These are phyloP conservation scores for Lipomyces orientalis DNA, from an alignment of 805 yeast species.

Conservation along the genomic window DNA sequence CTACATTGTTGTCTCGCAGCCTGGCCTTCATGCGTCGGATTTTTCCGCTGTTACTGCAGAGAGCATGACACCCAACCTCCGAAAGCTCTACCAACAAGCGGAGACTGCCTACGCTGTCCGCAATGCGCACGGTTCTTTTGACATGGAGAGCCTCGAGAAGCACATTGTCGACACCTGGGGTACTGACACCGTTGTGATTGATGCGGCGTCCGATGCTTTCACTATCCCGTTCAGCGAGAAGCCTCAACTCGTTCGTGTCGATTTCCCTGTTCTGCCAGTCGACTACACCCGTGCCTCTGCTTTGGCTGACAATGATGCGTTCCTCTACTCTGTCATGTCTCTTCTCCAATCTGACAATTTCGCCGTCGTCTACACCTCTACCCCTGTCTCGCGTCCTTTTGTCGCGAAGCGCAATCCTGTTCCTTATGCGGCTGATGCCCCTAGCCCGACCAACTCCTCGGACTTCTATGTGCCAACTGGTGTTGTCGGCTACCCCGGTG, in stretches of 20 bases:
- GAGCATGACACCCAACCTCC: slow-evolving; percentile 37
- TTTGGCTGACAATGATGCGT: slow-evolving; percentile 40
- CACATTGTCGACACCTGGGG: slow-evolving; percentile 57
- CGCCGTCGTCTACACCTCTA: slow-evolving; percentile 45
- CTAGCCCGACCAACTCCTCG: slow-evolving; percentile 19
- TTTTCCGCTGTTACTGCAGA: slow-evolving; percentile 32
- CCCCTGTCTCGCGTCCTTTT: slow-evolving; percentile 40
- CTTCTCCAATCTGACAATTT: slow-evolving; percentile 45
- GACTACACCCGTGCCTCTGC: slow-evolving; percentile 36
- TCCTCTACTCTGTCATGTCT: slow-evolving; percentile 43
- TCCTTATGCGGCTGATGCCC: slow-evolving; percentile 14
- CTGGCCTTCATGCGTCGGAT: slow-evolving; percentile 42
- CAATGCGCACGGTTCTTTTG: slow-evolving; percentile 42
- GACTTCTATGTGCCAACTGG: slow-evolving; percentile 29
- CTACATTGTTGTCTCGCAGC: slow-evolving; percentile 52
- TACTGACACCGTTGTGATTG: slow-evolving; percentile 53
- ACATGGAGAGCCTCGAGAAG: slow-evolving; percentile 52
- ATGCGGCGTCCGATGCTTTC: slow-evolving; percentile 50
- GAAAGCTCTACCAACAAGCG: slow-evolving; percentile 34
- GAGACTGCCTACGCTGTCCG: slow-evolving; percentile 37
- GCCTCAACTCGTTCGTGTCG: slow-evolving; percentile 65
- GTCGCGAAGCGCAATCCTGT: slow-evolving; percentile 30
- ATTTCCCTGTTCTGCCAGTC: slow-evolving; percentile 58
- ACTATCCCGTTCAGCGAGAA: slow-evolving; percentile 67
- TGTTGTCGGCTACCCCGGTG: slow-evolving; percentile 29